Evolutionary conservation across 2,329 filamentous ascomycete species (phyloP), one percentile per base, ranked within the genome.

Genomic region (Beauveria australis): DNA sequence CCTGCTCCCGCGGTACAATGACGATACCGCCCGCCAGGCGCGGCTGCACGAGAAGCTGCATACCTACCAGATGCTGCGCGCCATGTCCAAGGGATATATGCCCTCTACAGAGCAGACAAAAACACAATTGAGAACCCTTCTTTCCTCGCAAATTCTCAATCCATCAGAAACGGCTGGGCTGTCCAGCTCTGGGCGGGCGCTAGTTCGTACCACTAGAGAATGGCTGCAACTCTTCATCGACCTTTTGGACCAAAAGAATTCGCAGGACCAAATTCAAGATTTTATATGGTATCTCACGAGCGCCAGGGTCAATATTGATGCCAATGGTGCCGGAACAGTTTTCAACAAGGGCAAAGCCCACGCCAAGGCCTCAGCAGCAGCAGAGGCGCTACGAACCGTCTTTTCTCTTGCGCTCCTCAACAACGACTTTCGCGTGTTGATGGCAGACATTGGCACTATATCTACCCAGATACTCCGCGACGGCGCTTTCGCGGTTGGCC

Each of bases 41-140:
- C 80, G 86, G 67, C 81, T 96, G 62, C 90, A 93, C 69, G 86
- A 93, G 73, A 97, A 96, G 79, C 82, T 97, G 63, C 93, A 96
- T 75, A 88, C 88, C 28, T 97, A 96, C 71, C 91, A 96, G 78
- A 96, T 96, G 88, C 72, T 92, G 30, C 84, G 89, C 58, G 93
- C 93, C 59, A 73, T 97, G 10, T 83, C 84, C 1, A 84, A 90
- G 68, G 93, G 93, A 6, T 97, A 87, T 74, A 92, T 97, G 89
- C 93, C 93, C 52, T 94, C 91, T 6, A 97, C 89, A 12, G 88
- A 94, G 66, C 93, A 97, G 72, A 71, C 82, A 66, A 88, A 94
- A 67, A 78, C 87, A 71, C 92, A 95, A 66, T 78, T 97, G 3
- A 86, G 91, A 66, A 90, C 88, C 2, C 75, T 97, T 1, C 79